These are phyloP conservation scores for Omphalotus olearius DNA, from an alignment of 1,284 basidiomycete genomes.

Conservation along the genomic window DNA sequence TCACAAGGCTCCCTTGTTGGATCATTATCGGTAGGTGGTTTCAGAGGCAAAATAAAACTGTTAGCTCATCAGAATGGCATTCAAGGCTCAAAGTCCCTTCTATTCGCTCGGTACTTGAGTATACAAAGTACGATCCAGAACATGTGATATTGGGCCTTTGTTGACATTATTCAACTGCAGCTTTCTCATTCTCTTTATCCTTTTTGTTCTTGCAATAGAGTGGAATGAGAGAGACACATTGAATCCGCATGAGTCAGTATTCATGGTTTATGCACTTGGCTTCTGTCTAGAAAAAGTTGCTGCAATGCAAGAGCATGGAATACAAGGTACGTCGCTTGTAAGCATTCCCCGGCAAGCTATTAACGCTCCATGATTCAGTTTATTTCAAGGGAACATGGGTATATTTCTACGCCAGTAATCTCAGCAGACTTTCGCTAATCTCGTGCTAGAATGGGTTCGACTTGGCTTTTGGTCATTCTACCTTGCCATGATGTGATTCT, in stretches of 20 bases:
- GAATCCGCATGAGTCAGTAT: constrained; percentile 63
- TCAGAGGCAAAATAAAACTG: background rate
- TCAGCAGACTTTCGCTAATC: background rate
- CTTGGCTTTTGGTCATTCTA: constrained; percentile 67
- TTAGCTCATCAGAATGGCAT: constrained; percentile 6
- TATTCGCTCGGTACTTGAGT: constrained; percentile 86
- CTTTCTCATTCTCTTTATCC: constrained; percentile 78
- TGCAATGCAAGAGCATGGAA: constrained; percentile 91
- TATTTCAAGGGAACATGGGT: constrained; percentile 84
- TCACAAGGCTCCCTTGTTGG: constrained; percentile 84
- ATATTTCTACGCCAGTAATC: constrained; percentile 17
- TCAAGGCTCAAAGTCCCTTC: constrained; percentile 87
- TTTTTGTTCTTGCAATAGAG: constrained; percentile 84
- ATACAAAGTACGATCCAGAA: constrained; percentile 55
- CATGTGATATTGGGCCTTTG: background rate
- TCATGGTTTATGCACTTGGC: constrained; percentile 83
- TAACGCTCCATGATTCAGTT: constrained; percentile 34
- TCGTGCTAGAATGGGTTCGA: constrained; percentile 80
- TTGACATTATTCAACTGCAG: constrained; percentile 33
- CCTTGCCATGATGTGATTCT: background rate
- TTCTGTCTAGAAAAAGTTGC: constrained; percentile 92
- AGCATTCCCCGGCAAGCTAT: constrained; percentile 6
- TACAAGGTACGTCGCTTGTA: constrained; percentile 51
- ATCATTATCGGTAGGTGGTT: constrained; percentile 76
- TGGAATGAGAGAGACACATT: constrained; percentile 56